Percentiles rank a stretch among this genome's conserved stretches.
These are phyloP conservation scores for Oryza brachyantha DNA, from an alignment of 176 grass and related monocot genomes.

Conservation along the genomic window DNA sequence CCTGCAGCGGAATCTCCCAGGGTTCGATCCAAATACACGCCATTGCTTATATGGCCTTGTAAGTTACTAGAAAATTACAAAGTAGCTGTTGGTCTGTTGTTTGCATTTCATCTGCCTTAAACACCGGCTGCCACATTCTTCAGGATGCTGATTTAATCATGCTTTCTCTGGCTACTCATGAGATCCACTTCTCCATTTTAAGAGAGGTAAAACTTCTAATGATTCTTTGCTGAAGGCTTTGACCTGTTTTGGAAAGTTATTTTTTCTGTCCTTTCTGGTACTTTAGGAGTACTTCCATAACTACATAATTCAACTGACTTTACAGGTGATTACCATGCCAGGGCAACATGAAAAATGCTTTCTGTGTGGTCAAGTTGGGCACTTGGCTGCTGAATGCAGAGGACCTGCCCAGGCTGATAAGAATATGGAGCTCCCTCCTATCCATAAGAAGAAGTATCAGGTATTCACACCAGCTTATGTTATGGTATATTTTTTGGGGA, in stretches of 20 bases:
- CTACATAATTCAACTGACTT: slow-evolving; percentile 58
- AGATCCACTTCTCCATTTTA: slow-evolving; percentile 98
- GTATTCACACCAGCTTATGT: slow-evolving; percentile 30
- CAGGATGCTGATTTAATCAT: slow-evolving; percentile 99
- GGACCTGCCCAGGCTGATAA: slow-evolving; percentile 53
- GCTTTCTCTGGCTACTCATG: slow-evolving; percentile 94
- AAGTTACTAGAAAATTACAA: slow-evolving; percentile 28
- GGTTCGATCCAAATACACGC: slow-evolving; percentile 86
- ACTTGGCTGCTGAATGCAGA: slow-evolving; percentile 94
- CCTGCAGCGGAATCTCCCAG: slow-evolving; percentile 77
- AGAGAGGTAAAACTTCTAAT: slow-evolving; percentile 67
- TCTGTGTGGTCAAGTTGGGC: slow-evolving; percentile 76
- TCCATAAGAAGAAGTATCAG: slow-evolving; percentile 99
- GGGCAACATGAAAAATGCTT: slow-evolving; percentile 98
- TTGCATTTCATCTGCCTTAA: neutral
- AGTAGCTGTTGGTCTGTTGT: neutral
- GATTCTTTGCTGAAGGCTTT: neutral
- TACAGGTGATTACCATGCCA: slow-evolving; percentile 91
- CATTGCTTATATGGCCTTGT: slow-evolving; percentile 96
- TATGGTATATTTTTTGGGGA: neutral
- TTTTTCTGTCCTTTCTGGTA: slow-evolving; percentile 28
- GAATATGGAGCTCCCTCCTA: slow-evolving; percentile 66
- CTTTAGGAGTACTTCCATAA: slow-evolving; percentile 43
- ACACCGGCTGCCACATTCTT: slow-evolving; percentile 19
- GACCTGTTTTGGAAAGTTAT: slow-evolving; percentile 10